Base-by-base conservation (phyloP, 345 rosid species). In the Brassica rapa region DNA sequence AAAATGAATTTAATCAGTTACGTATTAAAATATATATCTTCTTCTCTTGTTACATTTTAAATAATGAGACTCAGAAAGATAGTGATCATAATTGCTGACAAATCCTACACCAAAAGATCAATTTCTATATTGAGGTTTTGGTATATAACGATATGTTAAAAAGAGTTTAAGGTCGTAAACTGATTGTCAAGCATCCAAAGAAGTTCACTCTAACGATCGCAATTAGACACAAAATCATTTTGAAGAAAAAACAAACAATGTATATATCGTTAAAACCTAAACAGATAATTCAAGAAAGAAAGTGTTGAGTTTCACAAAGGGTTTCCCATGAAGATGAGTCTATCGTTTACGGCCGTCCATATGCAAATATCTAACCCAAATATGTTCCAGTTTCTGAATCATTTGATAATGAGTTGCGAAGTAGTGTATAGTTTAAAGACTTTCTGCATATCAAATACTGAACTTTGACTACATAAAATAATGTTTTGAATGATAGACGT, bases 261-360 rank as follows among this genome's bases (percentile, higher is more conserved):
- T 6, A 67, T 7, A 56, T 56, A 19, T 55, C 3, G n/a, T 43
- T 43, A 49, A 49, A 49, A n/a, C n/a, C 19, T 4, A 16, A 7
- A 24, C 29, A 76, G 73, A 19, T n/a, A 10, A 1, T 23, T 41
- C 2, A 65, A 5, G 2, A 19, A 65, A 5, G 2, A 19, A 71
- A 55, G 67, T 67, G 67, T 78, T 71, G 72, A 71, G 56, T 14
- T 9, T 33, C 16, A 1, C 23, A 11, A 68, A 7, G 4, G 59
- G 12, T 51, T 1, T 27, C 59, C 27, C 12, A 19, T 4, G 21
- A 53, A 71, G 51, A 71, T 56, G 68, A 57, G 63, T 43, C 37
- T 39, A 66, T 39, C 25, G 66, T 77, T 56, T 27, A 6, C 3
- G 56, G 12, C 81, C 72, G 72, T 78, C 77, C 53, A 32, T 65